phyloP scores from a whole-genome alignment of 1,284 basidiomycete genomes.

The Termitomyces sp. region DNA sequence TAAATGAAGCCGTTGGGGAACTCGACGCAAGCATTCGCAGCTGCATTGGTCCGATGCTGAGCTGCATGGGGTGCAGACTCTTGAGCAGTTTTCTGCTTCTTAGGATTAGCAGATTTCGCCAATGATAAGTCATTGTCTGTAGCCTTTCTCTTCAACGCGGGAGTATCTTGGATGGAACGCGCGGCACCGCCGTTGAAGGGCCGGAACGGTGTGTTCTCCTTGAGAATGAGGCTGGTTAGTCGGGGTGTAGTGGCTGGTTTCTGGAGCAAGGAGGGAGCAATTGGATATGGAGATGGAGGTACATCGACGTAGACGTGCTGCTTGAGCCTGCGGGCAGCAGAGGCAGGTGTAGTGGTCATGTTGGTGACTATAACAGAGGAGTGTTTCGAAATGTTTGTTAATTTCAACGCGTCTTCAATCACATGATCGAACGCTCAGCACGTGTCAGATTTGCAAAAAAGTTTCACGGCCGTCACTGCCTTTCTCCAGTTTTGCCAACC shows the following conservation, averaged over 20 bases:
- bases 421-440: conserved; percentile 20
- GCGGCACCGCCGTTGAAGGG: conserved; percentile 29
- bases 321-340: conserved; percentile 1
- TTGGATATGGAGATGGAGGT: conserved; percentile 41
- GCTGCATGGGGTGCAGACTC: not conserved
- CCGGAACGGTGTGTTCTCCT: conserved; percentile 52
- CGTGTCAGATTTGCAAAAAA: conserved; percentile 28
- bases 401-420: conserved; percentile 16
- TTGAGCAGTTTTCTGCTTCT: conserved; percentile 14
- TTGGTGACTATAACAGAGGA: conserved; percentile 13
- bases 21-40: conserved; percentile 18
- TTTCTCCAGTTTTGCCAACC: conserved; percentile 13
- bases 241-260: conserved; percentile 22
- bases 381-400: no score
- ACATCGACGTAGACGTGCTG: conserved; percentile 54
- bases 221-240: conserved; percentile 29
- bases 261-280: conserved; percentile 21
- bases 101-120: not conserved
- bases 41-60: not conserved
- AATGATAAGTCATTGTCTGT: conserved; percentile 22
- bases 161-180: conserved; percentile 21
- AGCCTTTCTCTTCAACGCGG: conserved; percentile 38
- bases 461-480: conserved; percentile 25
- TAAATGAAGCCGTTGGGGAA: conserved; percentile 37
- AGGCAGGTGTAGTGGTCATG: conserved; percentile 11